Evolutionary conservation across 768 basidiomycete genomes (phyloP).

Genomic region (Pholiota microspora): DNA sequence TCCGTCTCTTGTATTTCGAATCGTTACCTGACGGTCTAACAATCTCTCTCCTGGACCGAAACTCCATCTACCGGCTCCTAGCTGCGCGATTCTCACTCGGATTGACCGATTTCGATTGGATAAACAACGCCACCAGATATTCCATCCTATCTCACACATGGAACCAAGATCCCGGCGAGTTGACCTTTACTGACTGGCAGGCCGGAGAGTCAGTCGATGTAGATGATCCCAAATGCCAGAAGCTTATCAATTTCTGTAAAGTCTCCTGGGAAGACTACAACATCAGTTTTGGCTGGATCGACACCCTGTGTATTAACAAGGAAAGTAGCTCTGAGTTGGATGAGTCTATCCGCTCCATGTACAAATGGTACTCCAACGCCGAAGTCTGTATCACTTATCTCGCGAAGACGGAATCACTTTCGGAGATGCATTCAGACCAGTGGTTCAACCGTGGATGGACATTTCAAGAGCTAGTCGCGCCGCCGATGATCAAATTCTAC

Average conservation of each 20-base stretch:
- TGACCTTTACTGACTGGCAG: neutral
- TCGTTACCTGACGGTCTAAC: neutral
- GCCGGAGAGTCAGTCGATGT: neutral
- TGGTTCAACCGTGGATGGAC: constrained; percentile 20
- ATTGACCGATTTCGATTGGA: neutral
- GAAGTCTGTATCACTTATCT: constrained; percentile 12
- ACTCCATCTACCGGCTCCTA: neutral
- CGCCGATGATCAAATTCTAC: constrained; percentile 7
- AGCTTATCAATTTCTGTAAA: neutral
- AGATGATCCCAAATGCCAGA: neutral
- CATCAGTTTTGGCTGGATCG: neutral
- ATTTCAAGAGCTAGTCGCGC: constrained; percentile 15
- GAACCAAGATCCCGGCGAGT: neutral
- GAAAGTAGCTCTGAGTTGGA: constrained; percentile 7
- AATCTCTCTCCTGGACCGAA: neutral
- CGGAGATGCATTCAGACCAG: constrained; percentile 5
- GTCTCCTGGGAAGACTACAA: neutral
- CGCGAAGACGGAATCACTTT: constrained; percentile 3
- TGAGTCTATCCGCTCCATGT: constrained; percentile 18
- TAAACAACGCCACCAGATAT: neutral
- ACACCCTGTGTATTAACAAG: too few species aligned
- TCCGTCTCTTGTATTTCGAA: neutral
- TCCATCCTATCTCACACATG: neutral
- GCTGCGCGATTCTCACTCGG: too few species aligned
- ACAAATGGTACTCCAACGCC: constrained; percentile 12